Conservation (phyloP, 345 rosid genomes). For the Bruguiera gymnorhiza region DNA sequence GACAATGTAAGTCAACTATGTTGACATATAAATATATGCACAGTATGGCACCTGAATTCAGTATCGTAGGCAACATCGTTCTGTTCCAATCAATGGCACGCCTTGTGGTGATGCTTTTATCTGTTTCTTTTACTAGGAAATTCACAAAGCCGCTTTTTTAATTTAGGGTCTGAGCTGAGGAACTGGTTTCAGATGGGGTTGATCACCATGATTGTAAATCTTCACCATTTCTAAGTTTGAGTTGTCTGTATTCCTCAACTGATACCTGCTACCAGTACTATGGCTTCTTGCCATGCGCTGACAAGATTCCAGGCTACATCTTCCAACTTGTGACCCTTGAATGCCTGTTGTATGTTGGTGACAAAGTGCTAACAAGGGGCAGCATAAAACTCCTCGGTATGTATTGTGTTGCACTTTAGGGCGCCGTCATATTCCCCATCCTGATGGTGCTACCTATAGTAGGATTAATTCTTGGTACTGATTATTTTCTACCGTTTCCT, state of each 20-base stretch:
- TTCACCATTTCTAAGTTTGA: not conserved
- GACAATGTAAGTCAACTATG: no score
- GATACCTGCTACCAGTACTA: slow-evolving; percentile 5
- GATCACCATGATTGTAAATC: slow-evolving; percentile 3
- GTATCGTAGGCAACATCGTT: no score
- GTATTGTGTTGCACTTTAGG: slow-evolving; percentile 13
- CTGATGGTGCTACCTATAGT: slow-evolving; percentile 9
- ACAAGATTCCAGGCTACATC: slow-evolving; percentile 13
- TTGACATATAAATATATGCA: no score
- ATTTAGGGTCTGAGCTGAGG: not conserved
- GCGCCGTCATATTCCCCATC: slow-evolving; percentile 10
- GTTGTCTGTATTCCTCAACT: not conserved
- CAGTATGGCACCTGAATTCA: no score
- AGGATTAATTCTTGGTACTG: not conserved
- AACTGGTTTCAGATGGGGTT: not conserved
- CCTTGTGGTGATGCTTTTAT: not conserved
- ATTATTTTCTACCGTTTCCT: not conserved
- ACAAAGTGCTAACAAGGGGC: slow-evolving; percentile 7
- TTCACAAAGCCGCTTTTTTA: not conserved
- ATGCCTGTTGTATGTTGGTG: slow-evolving; percentile 14
- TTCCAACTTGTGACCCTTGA: slow-evolving; percentile 7
- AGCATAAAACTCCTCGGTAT: slow-evolving; percentile 12
- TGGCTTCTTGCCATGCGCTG: slow-evolving; percentile 16
- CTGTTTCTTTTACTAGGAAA: not conserved
- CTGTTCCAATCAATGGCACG: not conserved